Percentiles rank a stretch among this genome's conserved stretches.
Conservation (phyloP, 2,329 filamentous ascomycete species). For the Cercospora brassicicola region DNA sequence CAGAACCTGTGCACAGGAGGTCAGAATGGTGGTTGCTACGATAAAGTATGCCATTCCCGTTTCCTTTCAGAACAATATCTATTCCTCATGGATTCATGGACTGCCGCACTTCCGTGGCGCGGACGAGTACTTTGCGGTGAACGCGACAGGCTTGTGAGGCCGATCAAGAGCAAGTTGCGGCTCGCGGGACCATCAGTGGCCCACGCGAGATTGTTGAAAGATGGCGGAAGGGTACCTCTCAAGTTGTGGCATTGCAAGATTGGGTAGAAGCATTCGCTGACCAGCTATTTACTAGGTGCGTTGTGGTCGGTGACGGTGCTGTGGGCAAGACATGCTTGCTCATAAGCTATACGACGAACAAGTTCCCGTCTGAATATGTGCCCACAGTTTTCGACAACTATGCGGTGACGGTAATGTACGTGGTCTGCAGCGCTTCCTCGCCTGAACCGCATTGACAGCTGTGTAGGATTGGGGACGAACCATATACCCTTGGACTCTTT, state of each 20-base stretch:
- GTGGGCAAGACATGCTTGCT: conserved; percentile 98
- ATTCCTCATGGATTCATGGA: neutral
- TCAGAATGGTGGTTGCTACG: conserved; percentile 38
- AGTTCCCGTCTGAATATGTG: conserved; percentile 99
- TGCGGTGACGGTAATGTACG: conserved; percentile 91
- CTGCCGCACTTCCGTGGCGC: conserved; percentile 3
- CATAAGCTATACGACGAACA: conserved; percentile 99
- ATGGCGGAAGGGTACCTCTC: conserved; percentile 4
- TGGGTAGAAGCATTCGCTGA: conserved; percentile 20
- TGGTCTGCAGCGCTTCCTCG: neutral
- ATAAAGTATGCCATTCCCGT: conserved; percentile 34
- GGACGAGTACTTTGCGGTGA: conserved; percentile 10
- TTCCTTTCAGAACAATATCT: neutral
- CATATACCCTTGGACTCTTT: conserved; percentile 94
- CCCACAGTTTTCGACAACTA: conserved; percentile 99
- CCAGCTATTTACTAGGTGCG: conserved; percentile 65
- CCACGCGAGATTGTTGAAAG: neutral
- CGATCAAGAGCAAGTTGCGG: neutral
- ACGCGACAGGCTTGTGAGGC: conserved; percentile 1
- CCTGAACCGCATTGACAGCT: conserved; percentile 19
- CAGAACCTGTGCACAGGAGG: conserved; percentile 7
- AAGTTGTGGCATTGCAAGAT: conserved; percentile 13
- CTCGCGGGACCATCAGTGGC: conserved; percentile 1
- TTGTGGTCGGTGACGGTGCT: conserved; percentile 98
- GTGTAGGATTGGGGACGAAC: conserved; percentile 94